Percentiles rank a stretch among this genome's conserved stretches.
Evolutionary conservation across 768 basidiomycete species (phyloP).

Genomic region (Pleurotus pulmonarius): DNA sequence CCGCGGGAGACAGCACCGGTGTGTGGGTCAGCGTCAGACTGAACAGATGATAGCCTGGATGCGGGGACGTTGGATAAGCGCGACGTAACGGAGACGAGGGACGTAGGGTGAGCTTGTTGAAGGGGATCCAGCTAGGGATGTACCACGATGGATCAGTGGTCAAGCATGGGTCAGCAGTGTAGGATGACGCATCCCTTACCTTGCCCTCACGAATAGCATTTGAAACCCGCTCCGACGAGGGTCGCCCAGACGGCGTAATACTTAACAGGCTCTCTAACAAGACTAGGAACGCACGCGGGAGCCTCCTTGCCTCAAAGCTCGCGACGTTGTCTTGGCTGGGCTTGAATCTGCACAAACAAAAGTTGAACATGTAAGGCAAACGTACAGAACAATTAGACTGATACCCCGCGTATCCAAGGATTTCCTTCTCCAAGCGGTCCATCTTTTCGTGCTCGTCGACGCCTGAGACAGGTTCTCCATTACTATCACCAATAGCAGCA

Average conservation of each 20-base stretch:
- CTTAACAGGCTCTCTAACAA: slow-evolving; percentile 72
- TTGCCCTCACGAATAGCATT: slow-evolving; percentile 65
- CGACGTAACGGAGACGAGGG: not conserved
- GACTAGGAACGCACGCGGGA: slow-evolving; percentile 68
- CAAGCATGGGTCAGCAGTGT: too few relatives aligned
- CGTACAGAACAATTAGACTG: not conserved
- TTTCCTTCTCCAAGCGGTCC: slow-evolving; percentile 68
- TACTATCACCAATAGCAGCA: slow-evolving; percentile 50
- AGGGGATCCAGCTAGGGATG: not conserved
- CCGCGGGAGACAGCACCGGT: not conserved
- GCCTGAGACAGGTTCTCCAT: slow-evolving; percentile 33
- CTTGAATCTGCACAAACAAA: slow-evolving; percentile 36
- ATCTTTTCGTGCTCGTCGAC: slow-evolving; percentile 59
- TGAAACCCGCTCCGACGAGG: slow-evolving; percentile 70
- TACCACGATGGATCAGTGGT: too few relatives aligned
- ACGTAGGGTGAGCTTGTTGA: not conserved
- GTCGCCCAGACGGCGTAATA: slow-evolving; percentile 55
- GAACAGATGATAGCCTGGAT: slow-evolving; percentile 3
- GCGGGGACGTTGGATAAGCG: not conserved
- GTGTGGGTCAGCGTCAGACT: not conserved
- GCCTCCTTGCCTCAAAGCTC: slow-evolving; percentile 64
- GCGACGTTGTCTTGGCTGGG: slow-evolving; percentile 46
- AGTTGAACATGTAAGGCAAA: not conserved
- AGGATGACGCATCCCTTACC: slow-evolving; percentile 39
- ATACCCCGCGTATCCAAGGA: slow-evolving; percentile 72